phyloP scores from a whole-genome alignment of 257 asterid genomes.

The Nemophila menziesii region DNA sequence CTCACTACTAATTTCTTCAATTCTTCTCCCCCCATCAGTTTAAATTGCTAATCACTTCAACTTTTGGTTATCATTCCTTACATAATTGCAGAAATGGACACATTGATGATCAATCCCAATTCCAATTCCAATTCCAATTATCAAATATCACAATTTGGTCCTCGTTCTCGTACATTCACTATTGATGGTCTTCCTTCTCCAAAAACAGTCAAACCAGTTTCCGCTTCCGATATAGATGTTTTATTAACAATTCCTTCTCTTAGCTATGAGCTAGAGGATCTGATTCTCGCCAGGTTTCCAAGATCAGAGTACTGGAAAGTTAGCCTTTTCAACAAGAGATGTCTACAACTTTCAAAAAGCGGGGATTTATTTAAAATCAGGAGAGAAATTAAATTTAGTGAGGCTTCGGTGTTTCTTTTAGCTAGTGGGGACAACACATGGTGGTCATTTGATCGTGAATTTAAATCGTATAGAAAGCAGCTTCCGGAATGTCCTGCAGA shows the following conservation, averaged over 20 bases:
- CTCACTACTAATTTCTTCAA: no score
- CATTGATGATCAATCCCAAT: no score
- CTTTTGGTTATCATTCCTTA: no score
- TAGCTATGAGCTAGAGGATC: conserved; percentile 46
- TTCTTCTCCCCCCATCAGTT: no score
- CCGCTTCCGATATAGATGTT: not conserved
- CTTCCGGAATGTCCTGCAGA: conserved; percentile 61
- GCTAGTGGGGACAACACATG: conserved; percentile 56
- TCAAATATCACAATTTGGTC: no score
- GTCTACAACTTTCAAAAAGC: conserved; percentile 27
- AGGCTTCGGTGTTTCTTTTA: conserved; percentile 54
- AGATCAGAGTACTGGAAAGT: conserved; percentile 56
- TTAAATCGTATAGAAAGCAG: conserved; percentile 36
- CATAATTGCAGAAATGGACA: no score
- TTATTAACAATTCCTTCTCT: conserved; percentile 18
- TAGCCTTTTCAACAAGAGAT: conserved; percentile 42
- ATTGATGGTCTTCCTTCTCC: not conserved
- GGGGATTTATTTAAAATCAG: conserved; percentile 53
- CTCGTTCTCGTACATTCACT: not conserved
- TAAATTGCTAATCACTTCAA: no score
- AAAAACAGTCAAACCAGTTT: not conserved
- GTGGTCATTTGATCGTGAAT: conserved; percentile 65
- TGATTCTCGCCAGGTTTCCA: conserved; percentile 61
- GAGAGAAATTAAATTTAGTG: conserved; percentile 29
- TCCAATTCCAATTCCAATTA: no score